Base-by-base conservation (phyloP, 306 rosid genomes). In the Trifolium dubium region DNA sequence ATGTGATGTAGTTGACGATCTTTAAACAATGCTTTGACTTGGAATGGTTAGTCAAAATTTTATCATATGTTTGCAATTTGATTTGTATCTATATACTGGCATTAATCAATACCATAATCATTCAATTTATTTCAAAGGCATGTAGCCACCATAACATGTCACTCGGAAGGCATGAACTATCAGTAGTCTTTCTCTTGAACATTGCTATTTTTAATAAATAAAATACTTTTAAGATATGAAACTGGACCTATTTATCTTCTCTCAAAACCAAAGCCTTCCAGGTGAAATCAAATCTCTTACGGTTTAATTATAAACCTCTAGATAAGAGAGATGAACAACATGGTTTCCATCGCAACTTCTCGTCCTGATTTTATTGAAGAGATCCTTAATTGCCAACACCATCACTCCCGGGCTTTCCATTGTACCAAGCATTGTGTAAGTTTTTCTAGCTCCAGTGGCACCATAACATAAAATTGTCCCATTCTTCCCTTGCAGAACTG, bases 361-460 rank as follows among this genome's bases (percentile, higher is more conserved):
- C 58, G 79, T 92, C 85, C 93, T 89, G 47, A 93, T 84, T 85
- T 93, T 93, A 17, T 77, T 64, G 81, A 93, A 90, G 13, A 90
- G 88, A 72, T 90, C 98, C 83, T 93, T 93, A 35, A 93, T 93
- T 58, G 98, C 98, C 87, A 90, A 78, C 82, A 93, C 98, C 97
- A 90, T 93, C 64, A 93, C 98, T 67, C 98, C 97, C 3, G 97
- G 97, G 79, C 65, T 90, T 84, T 90, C 92, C 50, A 86, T 29
- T 9, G 92, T 93, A 13, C 98, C 97, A 1, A 93, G 96, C 98
- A 93, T 93, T 62, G 98, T 93, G 83, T 90, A 90, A 2, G 98
- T 93, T 72, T 93, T 93, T 60, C 98, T 93, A 70, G 98, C 98
- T 70, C 97, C 97, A 0, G 97, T 93, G 59, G 97, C 98, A n/a